Evolutionary conservation across 139 green algal species (phyloP).

Genomic region (Asterochloris sp.): DNA sequence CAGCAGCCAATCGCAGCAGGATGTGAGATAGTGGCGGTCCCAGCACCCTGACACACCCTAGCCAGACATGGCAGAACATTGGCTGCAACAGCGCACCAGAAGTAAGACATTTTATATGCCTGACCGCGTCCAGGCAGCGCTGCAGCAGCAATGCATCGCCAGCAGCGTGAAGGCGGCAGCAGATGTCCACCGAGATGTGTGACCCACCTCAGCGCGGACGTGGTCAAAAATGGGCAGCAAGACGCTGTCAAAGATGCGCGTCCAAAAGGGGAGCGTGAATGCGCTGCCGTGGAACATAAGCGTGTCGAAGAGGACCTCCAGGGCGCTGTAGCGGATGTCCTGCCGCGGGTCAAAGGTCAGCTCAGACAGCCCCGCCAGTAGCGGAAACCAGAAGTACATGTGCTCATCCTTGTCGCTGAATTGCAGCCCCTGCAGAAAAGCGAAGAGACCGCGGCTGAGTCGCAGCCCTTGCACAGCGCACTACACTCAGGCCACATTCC

Average conservation of each 20-base stretch:
- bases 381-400: constrained; percentile 99
- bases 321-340: constrained; percentile 78
- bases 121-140: no score
- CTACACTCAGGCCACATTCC: no score
- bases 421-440: constrained; percentile 17
- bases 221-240: constrained; percentile 99
- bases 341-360: constrained; percentile 93
- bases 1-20: no score
- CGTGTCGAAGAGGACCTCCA: constrained; percentile 95
- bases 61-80: no score
- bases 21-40: no score
- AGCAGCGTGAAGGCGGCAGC: no score
- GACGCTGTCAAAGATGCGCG: constrained; percentile 90
- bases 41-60: no score
- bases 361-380: constrained; percentile 95
- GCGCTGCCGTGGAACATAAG: constrained; percentile 89
- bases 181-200: no score
- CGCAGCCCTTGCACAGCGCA: no score
- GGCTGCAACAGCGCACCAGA: no score
- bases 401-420: constrained; percentile 91
- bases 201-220: constrained; percentile 74
- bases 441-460: neutral
- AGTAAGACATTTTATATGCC: no score
- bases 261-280: constrained; percentile 92
- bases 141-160: no score